phyloP scores from a whole-genome alignment of 768 basidiomycete species.

The Nidularia sp. region DNA sequence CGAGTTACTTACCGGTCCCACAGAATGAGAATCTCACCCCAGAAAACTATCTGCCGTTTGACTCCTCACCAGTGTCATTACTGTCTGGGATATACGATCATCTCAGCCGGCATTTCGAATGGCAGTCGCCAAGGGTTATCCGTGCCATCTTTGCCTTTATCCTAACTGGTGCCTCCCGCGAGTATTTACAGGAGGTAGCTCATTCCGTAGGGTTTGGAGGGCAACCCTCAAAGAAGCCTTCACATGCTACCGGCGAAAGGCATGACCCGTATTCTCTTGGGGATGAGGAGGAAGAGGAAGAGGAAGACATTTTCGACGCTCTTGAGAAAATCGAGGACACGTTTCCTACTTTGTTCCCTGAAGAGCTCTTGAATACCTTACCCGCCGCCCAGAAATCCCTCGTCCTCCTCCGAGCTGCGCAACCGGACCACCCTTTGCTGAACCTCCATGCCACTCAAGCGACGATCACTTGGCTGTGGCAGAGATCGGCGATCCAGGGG shows the following conservation, averaged over 20 bases:
- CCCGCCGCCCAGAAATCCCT: slow-evolving; percentile 69
- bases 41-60: slow-evolving; percentile 35
- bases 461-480: slow-evolving; percentile 63
- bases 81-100: slow-evolving; percentile 60
- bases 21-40: slow-evolving; percentile 30
- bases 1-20: background rate
- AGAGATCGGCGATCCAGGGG: slow-evolving; percentile 42
- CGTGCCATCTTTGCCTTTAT: slow-evolving; percentile 62
- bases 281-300: slow-evolving; percentile 33
- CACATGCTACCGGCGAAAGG: slow-evolving; percentile 16
- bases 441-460: slow-evolving; percentile 12
- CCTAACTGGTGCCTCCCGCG: slow-evolving; percentile 57
- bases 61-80: slow-evolving; percentile 42
- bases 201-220: slow-evolving; percentile 53
- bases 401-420: slow-evolving; percentile 56
- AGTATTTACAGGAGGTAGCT: slow-evolving; percentile 58
- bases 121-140: slow-evolving; percentile 42
- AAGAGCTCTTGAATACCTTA: slow-evolving; percentile 44
- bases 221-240: slow-evolving; percentile 18
- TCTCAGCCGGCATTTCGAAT: slow-evolving; percentile 49
- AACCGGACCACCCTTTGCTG: slow-evolving; percentile 62
- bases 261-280: slow-evolving; percentile 26
- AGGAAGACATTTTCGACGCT: slow-evolving; percentile 33
- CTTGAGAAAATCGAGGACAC: slow-evolving; percentile 29
- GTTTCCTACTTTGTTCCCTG: slow-evolving; percentile 65